Base-by-base conservation (phyloP, 345 rosid species). In the Mercurialis annua region DNA sequence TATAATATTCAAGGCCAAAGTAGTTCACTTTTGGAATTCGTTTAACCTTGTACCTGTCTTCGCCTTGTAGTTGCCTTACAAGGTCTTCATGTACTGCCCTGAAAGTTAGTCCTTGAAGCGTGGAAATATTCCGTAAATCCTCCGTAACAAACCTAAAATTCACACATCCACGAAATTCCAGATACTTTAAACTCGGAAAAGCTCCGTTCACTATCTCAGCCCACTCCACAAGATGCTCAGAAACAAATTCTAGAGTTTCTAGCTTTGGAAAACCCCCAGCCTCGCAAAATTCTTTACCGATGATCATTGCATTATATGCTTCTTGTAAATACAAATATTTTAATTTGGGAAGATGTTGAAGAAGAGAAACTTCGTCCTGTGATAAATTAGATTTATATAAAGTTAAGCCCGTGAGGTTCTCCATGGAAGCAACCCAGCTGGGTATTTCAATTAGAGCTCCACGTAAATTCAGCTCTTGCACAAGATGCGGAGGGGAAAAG, bases 281-380 rank as follows among this genome's bases (percentile, higher is more conserved):
- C 50, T 42, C 18, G 23, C 70, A 55, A 40, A 66, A 66, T 17
- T 66, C 70, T 20, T 40, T 55, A 42, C 70, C 52, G 43, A 66
- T 66, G 40, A 1, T 47, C 60, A 38, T 65, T 17, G 60, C 60
- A 8, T 52, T 65, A 50, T 16, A 51, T 33, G 62, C 70, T 1
- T 54, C 1, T 0, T 42, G 17, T n/a, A 66, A 42, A 5, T 1
- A 0, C 34, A 53, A 50, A 18, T 44, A 38, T 43, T 66, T 66
- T 44, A 52, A 38, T 40, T 66, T 52, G 6, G 69, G 48, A 42
- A 40, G 44, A 40, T 40, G 40, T 27, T 60, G 64, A 14, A 60
- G 42, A 29, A 12, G 24, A 5, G 64, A 23, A 18, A 27, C n/a
- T 60, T 60, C 49, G 36, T 36, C 24, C 24, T 60, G 31, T 11